Evolutionary conservation across 495 filamentous ascomycete genomes (phyloP).

Genomic region (Podospora bellae-mahoneyi): DNA sequence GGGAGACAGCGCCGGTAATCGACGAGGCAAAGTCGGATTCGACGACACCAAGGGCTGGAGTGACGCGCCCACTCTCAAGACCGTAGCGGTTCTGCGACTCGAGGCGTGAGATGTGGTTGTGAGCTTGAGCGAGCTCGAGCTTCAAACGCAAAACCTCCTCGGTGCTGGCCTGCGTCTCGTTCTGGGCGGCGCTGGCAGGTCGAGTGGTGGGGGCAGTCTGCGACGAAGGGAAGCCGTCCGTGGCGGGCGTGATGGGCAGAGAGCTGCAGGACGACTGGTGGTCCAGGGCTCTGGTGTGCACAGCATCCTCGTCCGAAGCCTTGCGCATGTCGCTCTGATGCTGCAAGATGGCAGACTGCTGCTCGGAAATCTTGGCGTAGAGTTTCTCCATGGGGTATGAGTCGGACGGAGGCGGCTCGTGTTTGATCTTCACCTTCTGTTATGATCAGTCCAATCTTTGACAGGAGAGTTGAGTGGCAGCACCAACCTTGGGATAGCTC

Average conservation of each 20-base stretch:
- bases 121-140: slow-evolving; percentile 76
- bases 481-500: slow-evolving; percentile 41
- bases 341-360: slow-evolving; percentile 55
- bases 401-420: slow-evolving; percentile 39
- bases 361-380: slow-evolving; percentile 64
- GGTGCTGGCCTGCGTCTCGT: slow-evolving; percentile 27
- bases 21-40: slow-evolving; percentile 32
- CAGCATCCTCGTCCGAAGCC: slow-evolving; percentile 41
- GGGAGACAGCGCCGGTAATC: slow-evolving; percentile 18
- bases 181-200: slow-evolving; percentile 44
- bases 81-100: slow-evolving; percentile 68
- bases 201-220: slow-evolving; percentile 41
- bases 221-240: slow-evolving; percentile 48
- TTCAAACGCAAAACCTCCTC: slow-evolving; percentile 53
- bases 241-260: slow-evolving; percentile 56
- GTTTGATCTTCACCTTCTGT: slow-evolving; percentile 49
- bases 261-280: slow-evolving; percentile 50
- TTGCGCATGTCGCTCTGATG: slow-evolving; percentile 49
- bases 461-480: background rate
- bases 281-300: slow-evolving; percentile 38
- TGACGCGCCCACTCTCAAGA: slow-evolving; percentile 28
- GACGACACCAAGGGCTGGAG: slow-evolving; percentile 23
- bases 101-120: slow-evolving; percentile 74
- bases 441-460: slow-evolving; percentile 32
- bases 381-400: slow-evolving; percentile 56